phyloP scores from a whole-genome alignment of 306 rosid genomes.

The Fragaria vesca region DNA sequence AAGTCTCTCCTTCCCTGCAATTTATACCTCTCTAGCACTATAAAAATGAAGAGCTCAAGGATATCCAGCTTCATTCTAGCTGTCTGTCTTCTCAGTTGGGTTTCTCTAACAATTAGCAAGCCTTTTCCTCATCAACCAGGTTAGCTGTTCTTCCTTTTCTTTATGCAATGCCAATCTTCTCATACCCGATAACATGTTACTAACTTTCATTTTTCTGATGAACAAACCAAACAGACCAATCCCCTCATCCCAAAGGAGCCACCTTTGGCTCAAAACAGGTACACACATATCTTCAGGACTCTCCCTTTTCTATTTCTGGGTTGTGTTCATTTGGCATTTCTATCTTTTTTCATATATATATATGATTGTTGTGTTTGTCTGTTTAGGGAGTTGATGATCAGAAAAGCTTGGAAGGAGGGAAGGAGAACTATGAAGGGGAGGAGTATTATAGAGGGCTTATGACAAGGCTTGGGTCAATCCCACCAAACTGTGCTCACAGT shows the following conservation, averaged over 20 bases:
- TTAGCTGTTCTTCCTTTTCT: background rate
- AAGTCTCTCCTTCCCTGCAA: conserved; percentile 13
- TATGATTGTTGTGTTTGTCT: background rate
- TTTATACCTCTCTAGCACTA: background rate
- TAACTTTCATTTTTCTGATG: background rate
- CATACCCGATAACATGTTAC: background rate
- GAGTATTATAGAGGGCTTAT: conserved; percentile 11
- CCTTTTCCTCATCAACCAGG: conserved; percentile 25
- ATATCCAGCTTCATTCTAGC: conserved; percentile 4
- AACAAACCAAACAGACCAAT: conserved; percentile 20
- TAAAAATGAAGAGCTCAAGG: conserved; percentile 20
- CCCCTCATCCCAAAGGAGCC: background rate
- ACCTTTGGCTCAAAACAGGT: conserved; percentile 25
- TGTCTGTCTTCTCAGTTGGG: conserved; percentile 16
- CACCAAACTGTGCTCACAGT: conserved; percentile 37
- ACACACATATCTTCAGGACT: background rate
- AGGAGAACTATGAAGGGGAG: conserved; percentile 8
- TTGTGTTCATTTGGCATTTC: background rate
- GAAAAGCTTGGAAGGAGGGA: background rate
- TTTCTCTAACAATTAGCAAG: conserved; percentile 24
- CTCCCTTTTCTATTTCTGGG: background rate
- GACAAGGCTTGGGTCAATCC: conserved; percentile 40
- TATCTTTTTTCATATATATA: background rate
- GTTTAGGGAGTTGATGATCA: conserved; percentile 18
- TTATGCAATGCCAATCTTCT: too few species aligned